Evolutionary conservation across 2,329 filamentous ascomycete genomes (phyloP), one percentile per base, ranked within the genome.

Genomic region (Nemania diffusa): DNA sequence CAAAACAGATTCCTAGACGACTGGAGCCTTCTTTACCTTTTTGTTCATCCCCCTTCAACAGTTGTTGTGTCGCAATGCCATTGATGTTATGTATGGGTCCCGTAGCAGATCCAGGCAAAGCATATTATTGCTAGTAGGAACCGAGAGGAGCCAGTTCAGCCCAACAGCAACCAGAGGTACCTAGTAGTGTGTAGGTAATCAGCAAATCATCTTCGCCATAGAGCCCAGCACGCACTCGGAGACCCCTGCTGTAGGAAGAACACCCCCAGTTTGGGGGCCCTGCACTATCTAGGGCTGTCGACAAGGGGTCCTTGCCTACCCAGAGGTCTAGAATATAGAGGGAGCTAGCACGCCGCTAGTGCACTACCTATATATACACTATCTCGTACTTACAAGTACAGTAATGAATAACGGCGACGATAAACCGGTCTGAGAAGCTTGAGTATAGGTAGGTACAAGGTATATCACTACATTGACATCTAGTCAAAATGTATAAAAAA

Each of bases 121-220:
- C 26, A 64, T 13, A 22, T 27, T 13, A 22, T 27, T 50, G 50
- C 29, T 32, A 34, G 24, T 11, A n/a, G 40, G 17, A 8, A 20
- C 3, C 29, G 5, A 20, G n/a, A 42, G 20, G 34, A 55, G 17
- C 32, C 29, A 17, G 48, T 73, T 75, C 72, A 75, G 73, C 74
- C 74, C 73, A 74, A 74, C 73, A 57, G 57, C 48, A 65, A 59
- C 67, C 71, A 52, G 22, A 13, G 8, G 11, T 20, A 44, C 40
- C 13, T 5, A 11, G 46, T 50, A 26, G 24, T 7, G 6, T 9
- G 11, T 50, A 50, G 24, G 46, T 17, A 71, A 71, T 73, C 72
- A 71, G 69, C 75, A 70, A 76, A 76, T 76, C 73, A 74, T 40
- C 60, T 61, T 67, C 40, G 69, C 67, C 64, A 67, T 61, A n/a